A percentile compares a stretch with the other conserved stretches of the same genome.
phyloP scores from a whole-genome alignment of 441 rosid genomes.

The Adansonia madagascariensis region DNA sequence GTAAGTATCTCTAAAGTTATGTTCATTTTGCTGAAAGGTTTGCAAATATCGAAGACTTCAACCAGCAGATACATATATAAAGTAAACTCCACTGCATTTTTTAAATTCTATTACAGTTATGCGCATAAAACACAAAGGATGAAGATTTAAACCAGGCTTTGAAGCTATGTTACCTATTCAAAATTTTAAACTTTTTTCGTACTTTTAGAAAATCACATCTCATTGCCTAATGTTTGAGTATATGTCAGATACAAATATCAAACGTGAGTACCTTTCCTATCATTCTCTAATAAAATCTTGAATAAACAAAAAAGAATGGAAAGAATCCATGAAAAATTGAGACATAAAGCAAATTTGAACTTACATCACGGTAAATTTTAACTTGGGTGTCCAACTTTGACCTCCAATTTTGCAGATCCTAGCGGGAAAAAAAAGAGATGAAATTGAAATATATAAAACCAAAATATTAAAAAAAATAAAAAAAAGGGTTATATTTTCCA shows the following conservation, averaged over 20 bases:
- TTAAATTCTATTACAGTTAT: not conserved
- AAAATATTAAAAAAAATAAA: not conserved
- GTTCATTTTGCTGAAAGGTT: not conserved
- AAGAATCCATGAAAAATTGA: not conserved
- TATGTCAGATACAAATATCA: not conserved
- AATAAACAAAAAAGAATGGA: not conserved
- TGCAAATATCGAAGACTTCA: not conserved
- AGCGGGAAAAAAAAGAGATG: slow-evolving; percentile 13
- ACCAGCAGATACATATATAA: not conserved
- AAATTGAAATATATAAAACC: not conserved
- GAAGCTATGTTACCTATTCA: not conserved
- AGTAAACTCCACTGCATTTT: slow-evolving; percentile 2
- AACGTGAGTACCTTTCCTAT: not conserved
- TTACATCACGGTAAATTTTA: slow-evolving; percentile 40
- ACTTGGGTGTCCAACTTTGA: slow-evolving; percentile 18
- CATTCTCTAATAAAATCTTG: not conserved
- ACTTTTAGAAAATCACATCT: too few relatives aligned
- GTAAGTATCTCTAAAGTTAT: not conserved
- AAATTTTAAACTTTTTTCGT: too few relatives aligned
- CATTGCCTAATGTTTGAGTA: too few relatives aligned
- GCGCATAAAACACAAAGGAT: not conserved
- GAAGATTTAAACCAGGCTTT: not conserved
- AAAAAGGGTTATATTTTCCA: not conserved
- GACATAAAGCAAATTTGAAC: slow-evolving; percentile 19
- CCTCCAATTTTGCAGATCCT: slow-evolving; percentile 54